Evolutionary conservation across 2,329 filamentous ascomycete genomes (phyloP), one percentile per base, ranked within the genome.

Genomic region (Fusarium oligoseptatum): DNA sequence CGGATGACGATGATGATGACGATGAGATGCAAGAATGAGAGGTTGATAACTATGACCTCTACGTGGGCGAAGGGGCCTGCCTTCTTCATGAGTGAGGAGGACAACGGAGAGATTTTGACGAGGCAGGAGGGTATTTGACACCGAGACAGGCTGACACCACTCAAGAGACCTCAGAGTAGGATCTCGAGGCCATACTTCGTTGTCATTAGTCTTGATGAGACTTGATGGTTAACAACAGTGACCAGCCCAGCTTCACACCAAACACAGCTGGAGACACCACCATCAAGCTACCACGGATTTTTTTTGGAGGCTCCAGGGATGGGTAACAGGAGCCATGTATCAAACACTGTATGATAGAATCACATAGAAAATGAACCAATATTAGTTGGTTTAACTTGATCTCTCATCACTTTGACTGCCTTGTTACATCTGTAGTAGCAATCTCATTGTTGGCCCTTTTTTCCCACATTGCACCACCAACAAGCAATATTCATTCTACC

Each of bases 1-100:
- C 20, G 17, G 56, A 48, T 41, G 36, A 60, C 24, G 11, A 41
- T 67, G 67, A 62, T 9, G 76, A 76, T 8, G 65, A 55, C 3
- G 27, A 32, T 32, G 50, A 20, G 27, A 55, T 55, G 50, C 27
- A 55, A 4, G 50, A 32, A 20, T 55, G n/a, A 55, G 50, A 9
- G n/a, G 50, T 9, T 32, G 5, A 1, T 4, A 14, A 55, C 27
- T 17, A 32, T 50, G 45, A n/a, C 10, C 50, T 29, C 24, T 29
- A 52, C 24, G 17, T 14, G 27, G 27, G 50, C 9, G 10, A 55
- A 32, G 27, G 27, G 6, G 6, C 3, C 34, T 55, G 6, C 3
- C 34, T 55, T 32, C 29, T 24, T 29, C 24, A 12, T n/a, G 10
- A n/a, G 48, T 27, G 48, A 29, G 15, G 45, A 27, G 22, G 22